Percentiles rank a stretch among this genome's conserved stretches.
phyloP scores from a whole-genome alignment of 495 filamentous ascomycete genomes.

The Schizothecium vesticola region DNA sequence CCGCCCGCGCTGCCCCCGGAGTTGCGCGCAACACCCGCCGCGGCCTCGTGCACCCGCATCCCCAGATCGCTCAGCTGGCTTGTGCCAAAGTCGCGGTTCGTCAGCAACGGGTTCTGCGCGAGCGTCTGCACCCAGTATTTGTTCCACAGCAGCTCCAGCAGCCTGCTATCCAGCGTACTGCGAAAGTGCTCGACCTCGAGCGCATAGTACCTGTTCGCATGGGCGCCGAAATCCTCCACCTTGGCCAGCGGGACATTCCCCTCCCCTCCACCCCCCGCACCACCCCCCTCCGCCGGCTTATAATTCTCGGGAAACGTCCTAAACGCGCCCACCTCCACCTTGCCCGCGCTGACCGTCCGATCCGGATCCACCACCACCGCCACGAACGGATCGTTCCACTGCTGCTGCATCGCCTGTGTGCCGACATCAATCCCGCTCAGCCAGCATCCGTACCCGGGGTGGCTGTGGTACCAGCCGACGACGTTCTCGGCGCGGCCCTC shows the following conservation, averaged over 20 bases:
- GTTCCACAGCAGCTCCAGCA: constrained; percentile 91
- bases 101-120: constrained; percentile 88
- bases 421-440: constrained; percentile 90
- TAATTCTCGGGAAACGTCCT: constrained; percentile 80
- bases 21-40: constrained; percentile 41
- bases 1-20: constrained; percentile 15
- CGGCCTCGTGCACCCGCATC: constrained; percentile 66
- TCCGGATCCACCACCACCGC: constrained; percentile 98
- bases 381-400: constrained; percentile 80
- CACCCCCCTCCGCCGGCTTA: constrained; percentile 38
- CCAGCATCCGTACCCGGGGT: constrained; percentile 99
- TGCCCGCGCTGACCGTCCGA: constrained; percentile 87
- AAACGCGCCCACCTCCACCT: constrained; percentile 97
- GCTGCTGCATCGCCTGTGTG: constrained; percentile 80
- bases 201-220: constrained; percentile 81
- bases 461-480: constrained; percentile 97
- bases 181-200: constrained; percentile 93
- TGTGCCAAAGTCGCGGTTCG: constrained; percentile 87
- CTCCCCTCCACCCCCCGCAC: constrained; percentile 12
- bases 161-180: constrained; percentile 75
- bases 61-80: constrained; percentile 89
- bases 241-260: constrained; percentile 79
- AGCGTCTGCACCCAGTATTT: constrained; percentile 99
- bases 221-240: constrained; percentile 93
- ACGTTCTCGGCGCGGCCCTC: constrained; percentile 80